Evolutionary conservation across 2,329 filamentous ascomycete species (phyloP).

Genomic region (Claviceps sp.): DNA sequence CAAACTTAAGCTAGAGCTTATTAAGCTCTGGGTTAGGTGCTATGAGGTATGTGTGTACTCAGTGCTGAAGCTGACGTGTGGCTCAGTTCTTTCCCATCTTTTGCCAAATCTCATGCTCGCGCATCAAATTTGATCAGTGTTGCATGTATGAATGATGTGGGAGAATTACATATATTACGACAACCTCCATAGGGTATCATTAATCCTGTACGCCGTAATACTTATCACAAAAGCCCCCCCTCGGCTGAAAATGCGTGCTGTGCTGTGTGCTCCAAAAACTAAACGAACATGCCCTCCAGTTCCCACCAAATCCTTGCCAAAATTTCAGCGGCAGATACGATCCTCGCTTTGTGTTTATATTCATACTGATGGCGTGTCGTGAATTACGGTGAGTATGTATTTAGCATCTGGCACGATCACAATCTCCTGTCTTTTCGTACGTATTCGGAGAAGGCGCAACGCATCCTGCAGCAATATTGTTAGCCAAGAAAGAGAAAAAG

Average conservation of each 20-base stretch:
- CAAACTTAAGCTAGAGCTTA: no score
- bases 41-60: no score
- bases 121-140: no score
- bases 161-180: not conserved
- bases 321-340: not conserved
- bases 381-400: slow-evolving; percentile 66
- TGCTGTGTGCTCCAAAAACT: not conserved
- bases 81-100: no score
- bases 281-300: not conserved
- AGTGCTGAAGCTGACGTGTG: no score
- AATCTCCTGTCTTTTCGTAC: slow-evolving; percentile 76
- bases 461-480: slow-evolving; percentile 44
- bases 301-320: not conserved
- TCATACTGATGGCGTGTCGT: slow-evolving; percentile 63
- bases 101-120: no score
- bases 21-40: no score
- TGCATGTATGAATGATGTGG: no score
- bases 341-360: not conserved
- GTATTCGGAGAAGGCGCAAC: slow-evolving; percentile 58
- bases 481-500: slow-evolving; percentile 7
- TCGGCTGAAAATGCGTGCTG: not conserved
- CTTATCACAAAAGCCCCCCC: not conserved
- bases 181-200: slow-evolving; percentile 4
- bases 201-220: slow-evolving; percentile 4
- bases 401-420: slow-evolving; percentile 72